phyloP scores from a whole-genome alignment of 1,284 basidiomycete species.

The Naganishia cerealis region DNA sequence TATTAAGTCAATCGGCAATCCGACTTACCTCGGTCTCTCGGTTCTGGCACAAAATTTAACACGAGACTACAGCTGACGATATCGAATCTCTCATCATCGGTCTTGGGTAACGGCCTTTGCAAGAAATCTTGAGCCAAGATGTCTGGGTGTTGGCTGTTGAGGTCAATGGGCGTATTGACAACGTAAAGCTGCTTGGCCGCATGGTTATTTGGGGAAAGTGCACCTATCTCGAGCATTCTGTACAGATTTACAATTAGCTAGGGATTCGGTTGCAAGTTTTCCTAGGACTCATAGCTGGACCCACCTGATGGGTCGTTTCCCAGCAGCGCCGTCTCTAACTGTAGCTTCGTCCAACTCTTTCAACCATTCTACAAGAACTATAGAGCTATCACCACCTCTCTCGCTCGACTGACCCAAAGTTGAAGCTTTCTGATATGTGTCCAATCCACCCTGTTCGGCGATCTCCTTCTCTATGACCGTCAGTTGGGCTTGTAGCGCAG shows the following conservation, averaged over 20 bases:
- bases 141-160: conserved; percentile 72
- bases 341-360: conserved; percentile 57
- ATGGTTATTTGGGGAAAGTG: conserved; percentile 78
- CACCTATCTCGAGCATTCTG: conserved; percentile 82
- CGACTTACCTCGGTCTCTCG: conserved; percentile 67
- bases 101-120: conserved; percentile 48
- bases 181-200: conserved; percentile 67
- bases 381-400: conserved; percentile 80
- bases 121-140: conserved; percentile 82
- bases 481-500: conserved; percentile 6
- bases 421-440: conserved; percentile 76
- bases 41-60: conserved; percentile 79
- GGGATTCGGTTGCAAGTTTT: no score
- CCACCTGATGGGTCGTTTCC: background rate
- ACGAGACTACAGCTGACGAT: conserved; percentile 79
- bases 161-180: conserved; percentile 69
- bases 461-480: conserved; percentile 59
- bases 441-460: conserved; percentile 68
- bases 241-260: background rate
- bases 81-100: conserved; percentile 64
- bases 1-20: background rate
- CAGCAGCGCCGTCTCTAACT: conserved; percentile 54
- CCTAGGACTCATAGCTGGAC: background rate
- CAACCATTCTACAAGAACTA: conserved; percentile 72
- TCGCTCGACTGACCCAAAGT: conserved; percentile 72